Percentiles rank a stretch among this genome's conserved stretches.
phyloP scores from a whole-genome alignment of 2,329 filamentous ascomycete species.

The Fusarium armeniacum region DNA sequence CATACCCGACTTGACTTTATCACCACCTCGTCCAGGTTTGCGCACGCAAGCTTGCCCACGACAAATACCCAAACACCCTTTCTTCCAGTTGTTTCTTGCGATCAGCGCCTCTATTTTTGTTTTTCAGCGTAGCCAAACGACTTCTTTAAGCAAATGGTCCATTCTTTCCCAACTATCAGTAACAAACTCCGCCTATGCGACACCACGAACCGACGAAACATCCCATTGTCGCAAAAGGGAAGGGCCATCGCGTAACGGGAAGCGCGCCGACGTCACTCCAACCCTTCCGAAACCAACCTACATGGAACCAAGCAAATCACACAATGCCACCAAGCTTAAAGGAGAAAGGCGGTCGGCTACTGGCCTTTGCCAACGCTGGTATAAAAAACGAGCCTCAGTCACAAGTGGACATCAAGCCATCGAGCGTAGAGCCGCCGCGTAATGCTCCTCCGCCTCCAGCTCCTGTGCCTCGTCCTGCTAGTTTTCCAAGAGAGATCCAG shows the following conservation, averaged over 20 bases:
- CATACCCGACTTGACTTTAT: constrained; percentile 13
- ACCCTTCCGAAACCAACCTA: background rate
- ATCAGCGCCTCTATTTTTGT: background rate
- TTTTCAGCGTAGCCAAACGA: constrained; percentile 9
- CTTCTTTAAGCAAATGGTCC: constrained; percentile 23
- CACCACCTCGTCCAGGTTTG: constrained; percentile 15
- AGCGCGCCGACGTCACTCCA: constrained; percentile 15
- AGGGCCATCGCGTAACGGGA: constrained; percentile 17
- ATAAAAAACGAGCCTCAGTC: constrained; percentile 40
- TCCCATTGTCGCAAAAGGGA: constrained; percentile 23
- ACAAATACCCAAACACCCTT: background rate
- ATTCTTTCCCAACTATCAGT: constrained; percentile 19
- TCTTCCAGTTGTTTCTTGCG: background rate
- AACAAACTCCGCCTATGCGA: constrained; percentile 33
- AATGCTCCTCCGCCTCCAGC: constrained; percentile 32
- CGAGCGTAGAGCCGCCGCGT: constrained; percentile 36
- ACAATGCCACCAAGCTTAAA: constrained; percentile 53
- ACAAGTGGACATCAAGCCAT: constrained; percentile 39
- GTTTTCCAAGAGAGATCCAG: constrained; percentile 56
- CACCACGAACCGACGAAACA: constrained; percentile 27
- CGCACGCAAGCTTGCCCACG: constrained; percentile 10
- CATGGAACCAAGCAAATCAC: constrained; percentile 1
- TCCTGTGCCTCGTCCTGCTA: constrained; percentile 49
- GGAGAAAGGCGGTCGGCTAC: constrained; percentile 52
- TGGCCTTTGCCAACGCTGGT: constrained; percentile 51